Conservation (phyloP, 2,329 filamentous ascomycete species). For the Calycina herbarum region DNA sequence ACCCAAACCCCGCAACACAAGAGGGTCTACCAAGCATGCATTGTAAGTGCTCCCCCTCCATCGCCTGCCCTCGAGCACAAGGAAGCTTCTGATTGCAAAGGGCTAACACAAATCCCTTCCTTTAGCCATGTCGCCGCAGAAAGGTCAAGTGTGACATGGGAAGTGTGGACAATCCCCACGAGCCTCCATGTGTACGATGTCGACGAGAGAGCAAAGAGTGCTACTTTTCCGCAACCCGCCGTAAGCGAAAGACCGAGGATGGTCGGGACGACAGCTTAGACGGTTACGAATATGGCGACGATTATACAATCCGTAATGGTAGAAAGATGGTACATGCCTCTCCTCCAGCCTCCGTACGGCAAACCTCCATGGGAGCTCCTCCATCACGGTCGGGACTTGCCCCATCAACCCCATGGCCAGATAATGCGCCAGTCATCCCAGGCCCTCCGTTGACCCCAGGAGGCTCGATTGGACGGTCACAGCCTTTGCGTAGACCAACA, state of each 20-base stretch:
- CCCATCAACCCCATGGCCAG: constrained; percentile 39
- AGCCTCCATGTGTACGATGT: constrained; percentile 91
- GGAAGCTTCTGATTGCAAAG: not conserved
- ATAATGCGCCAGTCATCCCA: constrained; percentile 30
- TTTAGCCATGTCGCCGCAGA: constrained; percentile 49
- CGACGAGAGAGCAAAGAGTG: constrained; percentile 94
- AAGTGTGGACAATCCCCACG: constrained; percentile 88
- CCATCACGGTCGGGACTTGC: constrained; percentile 23
- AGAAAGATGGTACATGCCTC: constrained; percentile 61
- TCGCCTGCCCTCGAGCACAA: not conserved
- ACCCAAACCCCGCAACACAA: constrained; percentile 35
- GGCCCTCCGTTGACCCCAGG: constrained; percentile 61
- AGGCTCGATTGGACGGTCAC: constrained; percentile 62
- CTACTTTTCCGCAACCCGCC: constrained; percentile 90
- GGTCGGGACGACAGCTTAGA: constrained; percentile 49
- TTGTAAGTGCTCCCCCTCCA: constrained; percentile 26
- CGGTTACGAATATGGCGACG: constrained; percentile 44
- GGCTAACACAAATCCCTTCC: not conserved
- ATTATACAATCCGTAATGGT: constrained; percentile 72
- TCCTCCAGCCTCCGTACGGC: constrained; percentile 35
- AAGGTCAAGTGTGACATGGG: constrained; percentile 59
- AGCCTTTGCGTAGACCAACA: constrained; percentile 65
- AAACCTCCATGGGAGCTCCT: constrained; percentile 39
- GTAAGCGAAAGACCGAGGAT: constrained; percentile 80
- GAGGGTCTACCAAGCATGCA: constrained; percentile 45